Evolutionary conservation across 2,329 filamentous ascomycete species (phyloP).

Genomic region (Colletotrichum brevisporum): DNA sequence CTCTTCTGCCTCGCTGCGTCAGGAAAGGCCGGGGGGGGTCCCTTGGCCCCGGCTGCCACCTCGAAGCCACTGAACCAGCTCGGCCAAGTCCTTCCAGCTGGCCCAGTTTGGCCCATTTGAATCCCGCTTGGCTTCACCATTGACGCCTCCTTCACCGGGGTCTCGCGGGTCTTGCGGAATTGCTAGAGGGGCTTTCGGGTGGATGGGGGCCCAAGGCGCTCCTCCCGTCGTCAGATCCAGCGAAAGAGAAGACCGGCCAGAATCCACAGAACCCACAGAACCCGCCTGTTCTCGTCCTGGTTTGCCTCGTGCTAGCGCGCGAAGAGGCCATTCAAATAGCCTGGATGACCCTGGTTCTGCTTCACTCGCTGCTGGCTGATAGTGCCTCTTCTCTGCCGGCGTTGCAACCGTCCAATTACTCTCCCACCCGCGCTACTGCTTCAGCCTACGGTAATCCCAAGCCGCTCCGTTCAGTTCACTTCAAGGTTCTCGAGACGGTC

Average conservation of each 20-base stretch:
- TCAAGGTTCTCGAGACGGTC: slow-evolving; percentile 33
- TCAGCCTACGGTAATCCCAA: slow-evolving; percentile 25
- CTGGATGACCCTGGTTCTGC: slow-evolving; percentile 30
- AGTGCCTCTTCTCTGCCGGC: slow-evolving; percentile 14
- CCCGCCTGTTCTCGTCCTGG: slow-evolving; percentile 32
- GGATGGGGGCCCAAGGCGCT: slow-evolving; percentile 23
- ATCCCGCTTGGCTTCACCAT: slow-evolving; percentile 28
- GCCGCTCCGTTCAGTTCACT: slow-evolving; percentile 23
- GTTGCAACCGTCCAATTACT: slow-evolving; percentile 29
- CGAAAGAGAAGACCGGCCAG: slow-evolving; percentile 18
- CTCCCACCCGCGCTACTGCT: slow-evolving; percentile 36
- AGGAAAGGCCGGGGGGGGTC: slow-evolving; percentile 20
- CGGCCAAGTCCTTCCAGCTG: slow-evolving; percentile 12
- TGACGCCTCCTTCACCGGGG: slow-evolving; percentile 32
- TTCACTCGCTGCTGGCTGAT: slow-evolving; percentile 1
- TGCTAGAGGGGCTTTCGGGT: slow-evolving; percentile 26
- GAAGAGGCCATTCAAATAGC: slow-evolving; percentile 31
- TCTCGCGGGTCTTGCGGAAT: slow-evolving; percentile 33
- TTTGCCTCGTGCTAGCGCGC: slow-evolving; percentile 25
- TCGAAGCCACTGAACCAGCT: slow-evolving; percentile 30
- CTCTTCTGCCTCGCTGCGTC: slow-evolving; percentile 16
- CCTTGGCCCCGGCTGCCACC: not conserved
- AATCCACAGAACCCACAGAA: slow-evolving; percentile 28
- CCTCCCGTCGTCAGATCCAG: slow-evolving; percentile 28
- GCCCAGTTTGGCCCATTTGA: slow-evolving; percentile 8